phyloP scores from a whole-genome alignment of 495 filamentous ascomycete species.

The Margaritispora aquatica region DNA sequence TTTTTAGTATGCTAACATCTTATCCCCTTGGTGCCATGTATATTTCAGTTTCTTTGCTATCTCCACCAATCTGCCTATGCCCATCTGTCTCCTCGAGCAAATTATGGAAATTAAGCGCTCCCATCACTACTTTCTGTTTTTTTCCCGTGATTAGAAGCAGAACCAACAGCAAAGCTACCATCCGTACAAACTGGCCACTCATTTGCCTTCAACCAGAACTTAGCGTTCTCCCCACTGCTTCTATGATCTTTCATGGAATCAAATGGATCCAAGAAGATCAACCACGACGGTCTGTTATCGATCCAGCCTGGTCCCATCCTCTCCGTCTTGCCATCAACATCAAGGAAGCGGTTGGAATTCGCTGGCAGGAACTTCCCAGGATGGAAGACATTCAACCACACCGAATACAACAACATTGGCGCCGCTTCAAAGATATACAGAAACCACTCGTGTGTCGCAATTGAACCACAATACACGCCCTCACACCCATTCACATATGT shows the following conservation, averaged over 20 bases:
- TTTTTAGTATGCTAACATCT: too few relatives aligned
- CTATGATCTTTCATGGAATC: not conserved
- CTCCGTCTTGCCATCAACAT: slow-evolving; percentile 54
- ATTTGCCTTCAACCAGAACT: not conserved
- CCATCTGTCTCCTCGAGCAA: not conserved
- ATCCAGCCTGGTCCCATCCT: slow-evolving; percentile 50
- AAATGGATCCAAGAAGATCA: not conserved
- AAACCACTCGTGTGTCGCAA: slow-evolving; percentile 49
- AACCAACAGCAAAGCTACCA: not conserved
- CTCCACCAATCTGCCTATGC: not conserved
- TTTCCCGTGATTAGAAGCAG: not conserved
- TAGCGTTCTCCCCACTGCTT: not conserved
- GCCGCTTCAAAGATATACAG: slow-evolving; percentile 65
- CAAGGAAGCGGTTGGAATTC: slow-evolving; percentile 55
- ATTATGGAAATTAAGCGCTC: too few relatives aligned
- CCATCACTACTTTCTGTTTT: not conserved
- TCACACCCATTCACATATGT: not conserved
- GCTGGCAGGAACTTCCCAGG: slow-evolving; percentile 53
- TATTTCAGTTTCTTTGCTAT: too few relatives aligned
- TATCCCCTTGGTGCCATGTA: too few relatives aligned
- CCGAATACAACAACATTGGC: slow-evolving; percentile 56
- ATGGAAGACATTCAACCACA: slow-evolving; percentile 54
- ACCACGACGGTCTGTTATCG: not conserved
- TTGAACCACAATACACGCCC: not conserved
- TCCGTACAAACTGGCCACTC: not conserved